Evolutionary conservation across 2,329 filamentous ascomycete genomes (phyloP).

Genomic region (Rhinocladiella mackenziei): DNA sequence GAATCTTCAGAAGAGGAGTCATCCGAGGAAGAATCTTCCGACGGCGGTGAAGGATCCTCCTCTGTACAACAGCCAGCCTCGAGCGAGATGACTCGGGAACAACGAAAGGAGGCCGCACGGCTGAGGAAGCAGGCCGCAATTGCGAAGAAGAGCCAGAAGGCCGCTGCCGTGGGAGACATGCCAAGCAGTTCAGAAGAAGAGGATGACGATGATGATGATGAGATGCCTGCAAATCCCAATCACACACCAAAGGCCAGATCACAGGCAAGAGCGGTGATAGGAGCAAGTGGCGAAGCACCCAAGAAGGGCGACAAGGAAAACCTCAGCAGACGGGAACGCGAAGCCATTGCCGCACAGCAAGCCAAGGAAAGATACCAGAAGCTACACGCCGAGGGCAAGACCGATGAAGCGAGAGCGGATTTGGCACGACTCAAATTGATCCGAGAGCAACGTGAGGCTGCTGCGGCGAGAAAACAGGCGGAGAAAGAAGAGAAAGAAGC

Average conservation of each 20-base stretch:
- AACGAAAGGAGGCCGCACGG: constrained; percentile 82
- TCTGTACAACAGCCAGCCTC: constrained; percentile 38
- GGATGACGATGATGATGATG: constrained; percentile 37
- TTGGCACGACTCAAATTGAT: constrained; percentile 77
- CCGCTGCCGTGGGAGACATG: constrained; percentile 78
- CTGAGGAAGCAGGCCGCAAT: constrained; percentile 87
- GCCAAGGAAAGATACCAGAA: constrained; percentile 89
- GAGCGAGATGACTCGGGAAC: constrained; percentile 68
- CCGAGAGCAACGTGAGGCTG: constrained; percentile 78
- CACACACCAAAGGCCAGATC: constrained; percentile 66
- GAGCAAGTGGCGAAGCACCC: constrained; percentile 45
- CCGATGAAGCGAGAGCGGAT: constrained; percentile 88
- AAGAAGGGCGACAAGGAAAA: constrained; percentile 54
- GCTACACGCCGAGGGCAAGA: constrained; percentile 90
- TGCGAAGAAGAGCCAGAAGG: constrained; percentile 65
- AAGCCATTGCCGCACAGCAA: constrained; percentile 80
- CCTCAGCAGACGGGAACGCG: constrained; percentile 63
- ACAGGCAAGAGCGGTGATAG: constrained; percentile 50
- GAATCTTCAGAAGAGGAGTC: constrained; percentile 45
- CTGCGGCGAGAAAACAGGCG: constrained; percentile 75
- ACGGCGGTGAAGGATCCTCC: constrained; percentile 47
- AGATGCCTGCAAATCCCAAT: constrained; percentile 78
- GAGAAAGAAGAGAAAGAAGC: constrained; percentile 55
- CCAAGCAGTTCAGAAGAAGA: constrained; percentile 60
- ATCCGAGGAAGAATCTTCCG: constrained; percentile 46